phyloP scores from a whole-genome alignment of 1,284 basidiomycete species.

The Leccinum fuscescens region DNA sequence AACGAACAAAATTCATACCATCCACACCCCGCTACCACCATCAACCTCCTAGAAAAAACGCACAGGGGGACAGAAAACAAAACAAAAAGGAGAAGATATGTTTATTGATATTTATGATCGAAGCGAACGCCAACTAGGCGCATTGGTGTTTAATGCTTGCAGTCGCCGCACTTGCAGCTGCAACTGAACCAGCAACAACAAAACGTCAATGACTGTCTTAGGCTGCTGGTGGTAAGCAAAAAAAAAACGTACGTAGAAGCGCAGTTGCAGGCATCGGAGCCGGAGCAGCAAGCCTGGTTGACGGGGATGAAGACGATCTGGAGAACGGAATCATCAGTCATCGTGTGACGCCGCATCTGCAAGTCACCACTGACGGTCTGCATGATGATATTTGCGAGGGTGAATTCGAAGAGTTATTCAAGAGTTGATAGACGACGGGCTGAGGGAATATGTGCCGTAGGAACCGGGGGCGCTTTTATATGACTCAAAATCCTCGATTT shows the following conservation, averaged over 20 bases:
- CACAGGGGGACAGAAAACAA: not conserved
- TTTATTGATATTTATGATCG: not conserved
- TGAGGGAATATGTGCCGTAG: not conserved
- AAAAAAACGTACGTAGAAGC: slow-evolving; percentile 8
- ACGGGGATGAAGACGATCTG: slow-evolving; percentile 23
- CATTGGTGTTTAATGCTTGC: slow-evolving; percentile 17
- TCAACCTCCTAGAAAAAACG: not conserved
- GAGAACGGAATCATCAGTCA: not conserved
- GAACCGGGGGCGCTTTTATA: slow-evolving; percentile 4
- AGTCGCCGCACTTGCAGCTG: slow-evolving; percentile 20
- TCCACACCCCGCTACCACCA: not conserved
- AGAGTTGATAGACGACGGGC: not conserved
- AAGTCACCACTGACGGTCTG: slow-evolving; percentile 18
- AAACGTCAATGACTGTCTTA: slow-evolving; percentile 2
- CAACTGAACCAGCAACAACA: slow-evolving; percentile 11
- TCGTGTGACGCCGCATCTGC: not conserved
- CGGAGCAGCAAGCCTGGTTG: slow-evolving; percentile 27
- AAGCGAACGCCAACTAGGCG: not conserved
- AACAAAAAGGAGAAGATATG: not conserved
- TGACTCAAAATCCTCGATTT: not conserved
- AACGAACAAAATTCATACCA: not conserved
- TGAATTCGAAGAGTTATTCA: not conserved
- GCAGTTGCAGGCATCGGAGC: slow-evolving; percentile 13
- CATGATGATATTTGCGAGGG: slow-evolving; percentile 13
- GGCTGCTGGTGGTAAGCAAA: not conserved